Percentiles rank a stretch among this genome's conserved stretches.
Evolutionary conservation across 192 early-diverging fungal genomes (phyloP).

Genomic region (Coemansia sp.): DNA sequence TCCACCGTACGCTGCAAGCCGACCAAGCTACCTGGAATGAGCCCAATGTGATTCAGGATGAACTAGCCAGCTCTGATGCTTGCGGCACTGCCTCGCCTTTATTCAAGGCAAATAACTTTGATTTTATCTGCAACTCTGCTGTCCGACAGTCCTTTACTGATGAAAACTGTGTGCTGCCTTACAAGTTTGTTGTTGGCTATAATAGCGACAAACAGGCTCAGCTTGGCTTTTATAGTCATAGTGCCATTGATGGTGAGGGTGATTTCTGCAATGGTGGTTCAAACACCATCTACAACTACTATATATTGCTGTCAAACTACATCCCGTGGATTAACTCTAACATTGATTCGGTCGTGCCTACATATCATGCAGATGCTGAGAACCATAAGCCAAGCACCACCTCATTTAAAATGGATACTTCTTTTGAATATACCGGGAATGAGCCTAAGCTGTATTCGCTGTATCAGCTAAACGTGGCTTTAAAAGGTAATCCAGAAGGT

Average conservation of each 20-base stretch:
- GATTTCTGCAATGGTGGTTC: slow-evolving; percentile 6
- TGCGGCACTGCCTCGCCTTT: background rate
- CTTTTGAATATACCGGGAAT: slow-evolving; percentile 1
- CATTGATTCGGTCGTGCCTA: background rate
- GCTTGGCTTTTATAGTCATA: slow-evolving; percentile 26
- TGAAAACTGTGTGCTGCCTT: slow-evolving; percentile 18
- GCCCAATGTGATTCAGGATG: background rate
- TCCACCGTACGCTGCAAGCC: slow-evolving; percentile 6
- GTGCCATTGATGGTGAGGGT: slow-evolving; percentile 8
- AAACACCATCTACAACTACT: slow-evolving; percentile 26
- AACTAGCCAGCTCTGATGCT: background rate
- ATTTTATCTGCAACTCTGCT: slow-evolving; percentile 22
- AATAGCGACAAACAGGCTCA: background rate
- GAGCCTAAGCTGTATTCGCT: slow-evolving; percentile 5
- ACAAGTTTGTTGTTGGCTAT: slow-evolving; percentile 13
- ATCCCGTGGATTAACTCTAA: slow-evolving; percentile 14
- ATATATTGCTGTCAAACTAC: slow-evolving; percentile 30
- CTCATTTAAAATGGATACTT: background rate
- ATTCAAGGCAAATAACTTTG: slow-evolving; percentile 4
- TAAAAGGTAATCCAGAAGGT: background rate
- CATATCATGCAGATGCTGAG: background rate
- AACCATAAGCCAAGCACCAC: background rate
- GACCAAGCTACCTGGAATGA: slow-evolving; percentile 7
- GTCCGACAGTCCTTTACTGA: slow-evolving; percentile 5
- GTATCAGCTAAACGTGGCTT: background rate